Percentiles rank a stretch among this genome's conserved stretches.
phyloP scores from a whole-genome alignment of 1,284 basidiomycete species.

The Apiotrichum sp. region DNA sequence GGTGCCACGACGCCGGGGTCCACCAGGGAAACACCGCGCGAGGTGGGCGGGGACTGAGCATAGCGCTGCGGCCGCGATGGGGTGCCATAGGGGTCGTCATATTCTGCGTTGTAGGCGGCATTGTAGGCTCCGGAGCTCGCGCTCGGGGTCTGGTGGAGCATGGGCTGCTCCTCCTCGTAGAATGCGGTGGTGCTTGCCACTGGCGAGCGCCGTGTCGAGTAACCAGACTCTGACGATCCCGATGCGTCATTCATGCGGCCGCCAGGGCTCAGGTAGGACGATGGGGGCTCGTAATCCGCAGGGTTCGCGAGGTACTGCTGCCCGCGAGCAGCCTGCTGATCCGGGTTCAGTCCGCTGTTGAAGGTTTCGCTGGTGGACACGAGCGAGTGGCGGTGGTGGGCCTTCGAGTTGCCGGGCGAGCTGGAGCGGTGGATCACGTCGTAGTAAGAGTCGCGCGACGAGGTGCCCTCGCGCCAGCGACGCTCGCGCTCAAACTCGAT shows the following conservation, averaged over 20 bases:
- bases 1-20: conserved; percentile 65
- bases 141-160: conserved; percentile 32
- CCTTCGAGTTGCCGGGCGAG: conserved; percentile 34
- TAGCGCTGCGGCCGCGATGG: conserved; percentile 13
- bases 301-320: conserved; percentile 61
- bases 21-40: conserved; percentile 63
- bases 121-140: conserved; percentile 25
- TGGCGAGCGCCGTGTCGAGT: conserved; percentile 7
- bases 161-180: conserved; percentile 54
- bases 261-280: conserved; percentile 19
- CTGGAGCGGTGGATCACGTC: conserved; percentile 38
- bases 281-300: conserved; percentile 53
- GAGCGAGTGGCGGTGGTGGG: conserved; percentile 60
- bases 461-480: conserved; percentile 79
- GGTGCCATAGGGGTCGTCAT: conserved; percentile 16
- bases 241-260: conserved; percentile 30
- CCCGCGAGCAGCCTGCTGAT: conserved; percentile 16
- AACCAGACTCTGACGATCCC: conserved; percentile 38
- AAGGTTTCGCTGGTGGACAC: conserved; percentile 69
- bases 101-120: conserved; percentile 15
- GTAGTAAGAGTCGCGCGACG: conserved; percentile 67
- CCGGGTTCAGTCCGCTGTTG: conserved; percentile 28
- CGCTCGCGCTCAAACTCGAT: conserved; percentile 95
- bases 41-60: conserved; percentile 25
- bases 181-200: conserved; percentile 7